Base-by-base conservation (phyloP, 805 yeast genomes). In the Kodamaea leandrae region DNA sequence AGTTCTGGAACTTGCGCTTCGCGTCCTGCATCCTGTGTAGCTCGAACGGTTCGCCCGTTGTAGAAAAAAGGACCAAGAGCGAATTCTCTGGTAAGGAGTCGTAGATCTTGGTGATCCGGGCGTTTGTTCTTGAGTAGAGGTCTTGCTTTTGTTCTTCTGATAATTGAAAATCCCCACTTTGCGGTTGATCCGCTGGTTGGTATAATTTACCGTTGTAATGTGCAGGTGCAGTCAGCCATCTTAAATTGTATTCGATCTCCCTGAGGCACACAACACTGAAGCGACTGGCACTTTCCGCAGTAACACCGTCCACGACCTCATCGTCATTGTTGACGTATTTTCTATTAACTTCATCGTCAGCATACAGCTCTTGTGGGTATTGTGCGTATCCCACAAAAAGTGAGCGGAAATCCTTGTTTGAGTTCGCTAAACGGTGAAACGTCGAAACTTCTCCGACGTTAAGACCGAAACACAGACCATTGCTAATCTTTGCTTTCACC, bases 381-480 rank as follows among this genome's bases (percentile, higher is more conserved):
- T 51, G 49, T 37, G 50, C 37, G 43, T 63, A 63, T 40, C 57
- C 61, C n/a, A 63, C 45, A 29, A 51, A 42, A 14, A 54, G 43
- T 2, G 61, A 55, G 3, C 12, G 19, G 14, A 44, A 44, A 18
- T 51, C 45, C 3, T 33, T 36, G 6, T 42, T 36, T 5, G 16
- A 29, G 14, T 32, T 24, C 3, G 46, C 42, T 16, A 49, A 36
- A 6, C 47, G 32, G 20, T 39, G 43, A 30, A 45, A 47, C n/a
- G 47, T 33, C 8, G 66, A 48, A 1, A 55, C 46, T 27, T 60
- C 62, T 23, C 54, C 53, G 21, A 57, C 41, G 37, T 57, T 57
- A 5, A 42, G 38, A 0, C 98, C 98, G 60, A 75, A 84, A 2
- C 71, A 62, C 4, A 63, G 56, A 1, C 96, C 97, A 42, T 82